Evolutionary conservation across 2,329 filamentous ascomycete genomes (phyloP).

Genomic region (Phyllosticta paracitricarpa): DNA sequence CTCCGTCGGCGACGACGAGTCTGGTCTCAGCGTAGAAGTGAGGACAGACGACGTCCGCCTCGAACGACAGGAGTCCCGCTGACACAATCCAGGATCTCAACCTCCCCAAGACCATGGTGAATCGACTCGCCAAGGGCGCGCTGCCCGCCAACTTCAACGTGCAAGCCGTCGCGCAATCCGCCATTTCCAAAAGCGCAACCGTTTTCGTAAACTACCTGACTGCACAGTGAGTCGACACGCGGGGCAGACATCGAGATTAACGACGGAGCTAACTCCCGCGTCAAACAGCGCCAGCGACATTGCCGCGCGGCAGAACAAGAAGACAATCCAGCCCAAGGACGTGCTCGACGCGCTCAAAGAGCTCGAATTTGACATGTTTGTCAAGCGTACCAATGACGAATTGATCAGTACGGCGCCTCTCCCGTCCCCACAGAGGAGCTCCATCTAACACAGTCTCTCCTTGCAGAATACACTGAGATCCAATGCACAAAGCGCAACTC

Average conservation of each 20-base stretch:
- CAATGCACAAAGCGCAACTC: constrained; percentile 66
- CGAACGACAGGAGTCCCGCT: not conserved
- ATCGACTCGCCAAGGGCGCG: constrained; percentile 68
- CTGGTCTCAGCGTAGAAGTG: constrained; percentile 36
- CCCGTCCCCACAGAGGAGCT: not conserved
- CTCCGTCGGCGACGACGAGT: constrained; percentile 29
- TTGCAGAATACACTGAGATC: constrained; percentile 58
- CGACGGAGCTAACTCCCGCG: not conserved
- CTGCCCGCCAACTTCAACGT: constrained; percentile 74
- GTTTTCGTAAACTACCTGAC: constrained; percentile 77
- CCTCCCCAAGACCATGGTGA: constrained; percentile 72
- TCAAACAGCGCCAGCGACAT: constrained; percentile 60
- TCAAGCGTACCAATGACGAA: constrained; percentile 62
- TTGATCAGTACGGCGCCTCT: constrained; percentile 53
- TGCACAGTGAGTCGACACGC: constrained; percentile 49
- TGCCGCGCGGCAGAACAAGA: constrained; percentile 57
- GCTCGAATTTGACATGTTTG: constrained; percentile 62
- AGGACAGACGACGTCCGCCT: constrained; percentile 4
- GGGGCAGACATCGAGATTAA: not conserved
- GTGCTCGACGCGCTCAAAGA: constrained; percentile 70
- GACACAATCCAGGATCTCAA: constrained; percentile 53
- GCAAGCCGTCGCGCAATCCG: constrained; percentile 70
- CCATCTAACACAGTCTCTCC: not conserved
- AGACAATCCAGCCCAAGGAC: constrained; percentile 67
- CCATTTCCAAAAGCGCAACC: constrained; percentile 71